phyloP scores from a whole-genome alignment of 352 stramenopile species.

The Lagenidium giganteum region DNA sequence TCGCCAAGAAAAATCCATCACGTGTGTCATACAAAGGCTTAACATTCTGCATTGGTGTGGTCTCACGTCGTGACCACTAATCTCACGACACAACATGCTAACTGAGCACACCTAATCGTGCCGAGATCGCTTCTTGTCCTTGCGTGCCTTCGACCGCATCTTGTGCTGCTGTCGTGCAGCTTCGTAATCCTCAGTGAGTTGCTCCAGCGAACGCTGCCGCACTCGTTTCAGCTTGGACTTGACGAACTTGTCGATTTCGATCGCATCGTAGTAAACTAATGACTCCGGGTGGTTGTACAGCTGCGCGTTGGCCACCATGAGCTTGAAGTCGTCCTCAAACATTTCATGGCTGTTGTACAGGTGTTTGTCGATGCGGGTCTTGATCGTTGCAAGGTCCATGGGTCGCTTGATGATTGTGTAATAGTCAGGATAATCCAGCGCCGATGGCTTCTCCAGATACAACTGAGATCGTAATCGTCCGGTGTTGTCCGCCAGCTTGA shows the following conservation, averaged over 20 bases:
- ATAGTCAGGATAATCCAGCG: constrained; percentile 85
- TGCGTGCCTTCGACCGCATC: constrained; percentile 58
- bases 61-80: neutral
- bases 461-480: constrained; percentile 64
- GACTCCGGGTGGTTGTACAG: constrained; percentile 84
- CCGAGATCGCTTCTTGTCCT: constrained; percentile 72
- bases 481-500: constrained; percentile 68
- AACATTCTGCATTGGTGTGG: too few relatives aligned
- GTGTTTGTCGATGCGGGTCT: constrained; percentile 63
- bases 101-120: too few relatives aligned
- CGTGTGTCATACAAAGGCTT: too few relatives aligned
- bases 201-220: constrained; percentile 44
- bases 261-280: constrained; percentile 74
- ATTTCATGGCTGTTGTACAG: constrained; percentile 52
- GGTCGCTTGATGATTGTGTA: constrained; percentile 83
- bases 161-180: constrained; percentile 81
- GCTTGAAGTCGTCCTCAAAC: constrained; percentile 78
- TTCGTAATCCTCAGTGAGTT: constrained; percentile 64
- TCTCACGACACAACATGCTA: too few relatives aligned
- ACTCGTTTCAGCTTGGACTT: constrained; percentile 73
- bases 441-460: constrained; percentile 78
- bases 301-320: constrained; percentile 86
- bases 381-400: constrained; percentile 88
- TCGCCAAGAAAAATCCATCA: too few relatives aligned
- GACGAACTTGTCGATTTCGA: constrained; percentile 84